Base-by-base conservation (phyloP, 306 rosid genomes). In the Acacia acuminata region DNA sequence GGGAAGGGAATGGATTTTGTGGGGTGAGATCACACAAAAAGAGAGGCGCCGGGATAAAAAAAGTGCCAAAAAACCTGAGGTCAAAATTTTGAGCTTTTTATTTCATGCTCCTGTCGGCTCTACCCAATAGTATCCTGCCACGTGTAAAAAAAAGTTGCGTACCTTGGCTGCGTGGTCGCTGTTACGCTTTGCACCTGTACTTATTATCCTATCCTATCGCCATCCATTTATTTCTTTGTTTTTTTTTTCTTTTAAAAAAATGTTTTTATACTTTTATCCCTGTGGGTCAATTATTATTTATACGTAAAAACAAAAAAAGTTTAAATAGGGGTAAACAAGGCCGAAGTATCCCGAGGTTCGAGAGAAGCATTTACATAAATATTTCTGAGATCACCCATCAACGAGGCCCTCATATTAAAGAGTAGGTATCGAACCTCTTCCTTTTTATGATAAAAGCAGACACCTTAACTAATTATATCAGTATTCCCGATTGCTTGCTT, bases 61-160 rank as follows among this genome's bases (percentile, higher is more conserved):
- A 36, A 36, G 40, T 47, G 53, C 53, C 8, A 42, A 81, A 86
- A 82, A 87, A 84, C 84, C 34, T 68, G 53, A 80, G 72, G 75
- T 63, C 69, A 63, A 84, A 83, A 40, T 40, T 88, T 87, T 44
- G 81, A 79, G 81, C 87, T 82, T 84, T 84, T 73, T 45, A 74
- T 77, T 82, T 77, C 68, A 77, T 67, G 43, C 78, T 68, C 64
- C 70, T 77, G 82, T 11, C 30, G 13, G 44, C 16, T 58, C 15
- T 14, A 9, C 7, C 85, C 79, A 56, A 72, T 67, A 4, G 73
- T 71, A 81, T 72, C 30, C 60, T 77, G 80, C 86, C 85, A 85
- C 81, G 65, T 73, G 56, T 38, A 2, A 48, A 34, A 65, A 34
- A 65, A 38, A 81, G 17, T 10, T 72, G 36, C 51, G 5, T 67